Base-by-base conservation (phyloP, 2,329 filamentous ascomycete genomes). In the Cladosporium sp. region DNA sequence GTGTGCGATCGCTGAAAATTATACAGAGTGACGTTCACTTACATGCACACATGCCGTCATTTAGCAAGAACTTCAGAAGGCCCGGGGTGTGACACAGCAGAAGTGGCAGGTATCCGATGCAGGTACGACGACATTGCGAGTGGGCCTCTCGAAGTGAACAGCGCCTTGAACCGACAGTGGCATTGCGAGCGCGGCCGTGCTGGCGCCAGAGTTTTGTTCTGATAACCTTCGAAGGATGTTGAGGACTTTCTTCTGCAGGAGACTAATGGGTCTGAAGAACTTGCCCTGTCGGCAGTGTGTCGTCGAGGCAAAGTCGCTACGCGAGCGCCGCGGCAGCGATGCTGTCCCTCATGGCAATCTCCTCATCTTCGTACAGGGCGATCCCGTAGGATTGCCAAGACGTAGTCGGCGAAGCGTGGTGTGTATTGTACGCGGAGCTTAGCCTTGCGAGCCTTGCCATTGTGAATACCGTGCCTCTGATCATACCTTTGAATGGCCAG, bases 211-310 rank as follows among this genome's bases (percentile, higher is more conserved):
- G 15, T 55, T 55, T 55, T 34, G 52, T 55, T 55, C 52, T n/a
- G 57, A 59, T 21, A 26, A 15, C 34, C 36, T 59, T 59, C 57
- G 57, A 36, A 59, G 57, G 57, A 59, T 21, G 57, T 21, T 36
- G 36, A 38, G 21, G 24, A 28, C 36, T 41, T 32, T 47, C 38
- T 38, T 59, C 26, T 59, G 38, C 57, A 59, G 57, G 57, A 47
- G 34, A 38, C 57, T 59, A 59, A 36, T 58, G 55, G 55, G 55
- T 18, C 34, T 34, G 34, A 58, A 36, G 55, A 24, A 26, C 55
- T 41, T 34, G 34, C 21, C 34, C 38, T 34, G 21, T 28, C 55
- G 55, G 52, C 52, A 55, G 28, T 55, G 26, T 32, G 28, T 55
- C 28, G 28, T 55, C 30, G 52, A 30, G 18, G 28, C 52, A 34